phyloP scores from a whole-genome alignment of 2,329 filamentous ascomycete species.

The Penicillium concentricum region DNA sequence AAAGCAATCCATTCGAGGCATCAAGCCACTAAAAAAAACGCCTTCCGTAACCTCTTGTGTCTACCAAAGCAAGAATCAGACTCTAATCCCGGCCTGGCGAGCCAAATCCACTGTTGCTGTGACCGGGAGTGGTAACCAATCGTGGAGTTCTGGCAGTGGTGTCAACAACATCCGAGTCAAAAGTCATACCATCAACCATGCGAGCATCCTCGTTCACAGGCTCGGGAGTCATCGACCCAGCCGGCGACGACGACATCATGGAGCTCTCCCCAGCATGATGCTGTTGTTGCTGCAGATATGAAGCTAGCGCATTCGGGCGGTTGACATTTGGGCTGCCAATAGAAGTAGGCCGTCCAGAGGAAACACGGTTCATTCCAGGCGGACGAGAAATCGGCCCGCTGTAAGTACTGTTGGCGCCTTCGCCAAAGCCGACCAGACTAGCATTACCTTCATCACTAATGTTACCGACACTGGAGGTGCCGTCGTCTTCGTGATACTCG shows the following conservation, averaged over 20 bases:
- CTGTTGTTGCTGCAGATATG: conserved; percentile 28
- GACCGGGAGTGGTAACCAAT: conserved; percentile 40
- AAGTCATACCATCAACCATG: conserved; percentile 67
- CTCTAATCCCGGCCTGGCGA: conserved; percentile 23
- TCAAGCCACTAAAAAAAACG: conserved; percentile 12
- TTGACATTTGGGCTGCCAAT: conserved; percentile 37
- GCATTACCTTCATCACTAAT: conserved; percentile 83
- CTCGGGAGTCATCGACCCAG: conserved; percentile 42
- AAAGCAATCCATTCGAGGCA: not conserved
- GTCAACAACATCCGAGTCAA: conserved; percentile 62
- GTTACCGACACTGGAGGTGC: conserved; percentile 66
- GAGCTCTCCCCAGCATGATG: conserved; percentile 32
- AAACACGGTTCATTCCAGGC: conserved; percentile 45
- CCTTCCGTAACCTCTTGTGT: conserved; percentile 12
- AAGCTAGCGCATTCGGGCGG: conserved; percentile 30
- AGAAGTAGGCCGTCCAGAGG: conserved; percentile 41
- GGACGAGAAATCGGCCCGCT: conserved; percentile 71
- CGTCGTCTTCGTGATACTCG: conserved; percentile 67
- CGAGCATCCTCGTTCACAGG: conserved; percentile 54
- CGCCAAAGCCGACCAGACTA: conserved; percentile 86
- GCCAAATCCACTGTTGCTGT: conserved; percentile 14
- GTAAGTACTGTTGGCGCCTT: conserved; percentile 82
- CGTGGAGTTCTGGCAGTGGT: conserved; percentile 62
- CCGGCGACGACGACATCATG: conserved; percentile 43
- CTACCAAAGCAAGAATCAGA: conserved; percentile 1